Evolutionary conservation across 768 basidiomycete genomes (phyloP).

Genomic region (Russula sp.): DNA sequence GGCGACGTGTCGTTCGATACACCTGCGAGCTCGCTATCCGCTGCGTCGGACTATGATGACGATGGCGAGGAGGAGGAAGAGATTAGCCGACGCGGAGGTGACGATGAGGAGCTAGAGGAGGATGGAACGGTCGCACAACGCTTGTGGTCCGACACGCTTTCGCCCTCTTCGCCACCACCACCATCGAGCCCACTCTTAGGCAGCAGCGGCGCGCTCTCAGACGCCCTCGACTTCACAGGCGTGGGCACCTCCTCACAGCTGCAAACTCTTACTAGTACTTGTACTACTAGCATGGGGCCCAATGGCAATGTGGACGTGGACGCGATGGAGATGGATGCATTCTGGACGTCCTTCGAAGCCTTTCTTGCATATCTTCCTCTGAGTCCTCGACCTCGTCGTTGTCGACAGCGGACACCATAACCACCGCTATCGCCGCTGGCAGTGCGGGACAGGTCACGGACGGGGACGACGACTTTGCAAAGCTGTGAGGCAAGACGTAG

Average conservation of each 20-base stretch:
- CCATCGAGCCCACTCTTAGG: conserved; percentile 34
- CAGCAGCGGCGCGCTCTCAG: conserved; percentile 24
- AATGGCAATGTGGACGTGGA: neutral
- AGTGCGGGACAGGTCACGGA: neutral
- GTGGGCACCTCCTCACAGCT: neutral
- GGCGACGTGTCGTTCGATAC: conserved; percentile 32
- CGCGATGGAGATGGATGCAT: conserved; percentile 10
- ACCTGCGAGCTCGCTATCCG: conserved; percentile 42
- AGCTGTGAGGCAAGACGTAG: conserved; percentile 1
- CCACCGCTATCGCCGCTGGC: no score
- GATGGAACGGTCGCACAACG: conserved; percentile 9
- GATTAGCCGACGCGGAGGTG: neutral
- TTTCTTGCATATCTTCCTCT: conserved; percentile 8
- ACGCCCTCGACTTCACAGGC: conserved; percentile 19
- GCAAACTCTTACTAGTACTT: neutral
- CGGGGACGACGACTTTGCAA: neutral
- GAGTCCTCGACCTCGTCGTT: neutral
- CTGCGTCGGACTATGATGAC: conserved; percentile 43
- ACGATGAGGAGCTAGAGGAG: conserved; percentile 7
- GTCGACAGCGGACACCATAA: neutral
- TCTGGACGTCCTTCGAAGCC: conserved; percentile 18
- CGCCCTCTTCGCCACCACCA: conserved; percentile 31
- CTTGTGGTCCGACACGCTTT: conserved; percentile 27
- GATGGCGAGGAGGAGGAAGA: conserved; percentile 21
- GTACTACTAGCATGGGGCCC: neutral